phyloP scores from a whole-genome alignment of 352 stramenopile genomes.

The Blastocystis sp. region DNA sequence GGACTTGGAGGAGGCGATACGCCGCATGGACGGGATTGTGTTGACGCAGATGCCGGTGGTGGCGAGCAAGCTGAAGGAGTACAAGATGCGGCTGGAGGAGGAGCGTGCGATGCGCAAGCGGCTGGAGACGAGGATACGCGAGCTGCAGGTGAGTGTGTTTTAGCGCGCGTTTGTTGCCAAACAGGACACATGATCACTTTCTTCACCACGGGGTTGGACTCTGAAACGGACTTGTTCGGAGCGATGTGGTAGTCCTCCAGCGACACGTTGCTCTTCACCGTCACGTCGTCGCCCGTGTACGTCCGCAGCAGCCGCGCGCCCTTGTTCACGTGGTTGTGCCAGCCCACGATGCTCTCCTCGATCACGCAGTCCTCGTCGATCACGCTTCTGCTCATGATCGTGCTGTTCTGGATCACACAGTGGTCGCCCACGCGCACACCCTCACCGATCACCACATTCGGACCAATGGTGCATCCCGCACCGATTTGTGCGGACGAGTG shows the following conservation, averaged over 20 bases:
- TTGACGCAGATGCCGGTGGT: constrained; percentile 8
- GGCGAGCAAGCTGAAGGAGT: not conserved
- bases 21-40: not conserved
- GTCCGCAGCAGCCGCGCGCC: not conserved
- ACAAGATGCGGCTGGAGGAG: not conserved
- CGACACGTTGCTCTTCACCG: constrained; percentile 1
- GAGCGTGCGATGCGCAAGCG: not conserved
- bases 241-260: constrained; percentile 43
- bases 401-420: constrained; percentile 82
- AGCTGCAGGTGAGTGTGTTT: not conserved
- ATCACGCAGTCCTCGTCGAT: constrained; percentile 80
- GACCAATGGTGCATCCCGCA: constrained; percentile 79
- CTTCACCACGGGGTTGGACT: constrained; percentile 60
- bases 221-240: constrained; percentile 49
- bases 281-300: constrained; percentile 65
- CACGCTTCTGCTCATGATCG: constrained; percentile 80
- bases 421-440: constrained; percentile 80
- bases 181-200: constrained; percentile 64
- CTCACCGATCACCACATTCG: constrained; percentile 82
- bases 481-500: constrained; percentile 79
- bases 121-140: not conserved
- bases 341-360: constrained; percentile 82
- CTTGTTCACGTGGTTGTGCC: constrained; percentile 77
- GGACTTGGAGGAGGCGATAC: not conserved
- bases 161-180: constrained; percentile 25